Base-by-base conservation (phyloP, 768 basidiomycete genomes). In the Hortiboletus campestris region DNA sequence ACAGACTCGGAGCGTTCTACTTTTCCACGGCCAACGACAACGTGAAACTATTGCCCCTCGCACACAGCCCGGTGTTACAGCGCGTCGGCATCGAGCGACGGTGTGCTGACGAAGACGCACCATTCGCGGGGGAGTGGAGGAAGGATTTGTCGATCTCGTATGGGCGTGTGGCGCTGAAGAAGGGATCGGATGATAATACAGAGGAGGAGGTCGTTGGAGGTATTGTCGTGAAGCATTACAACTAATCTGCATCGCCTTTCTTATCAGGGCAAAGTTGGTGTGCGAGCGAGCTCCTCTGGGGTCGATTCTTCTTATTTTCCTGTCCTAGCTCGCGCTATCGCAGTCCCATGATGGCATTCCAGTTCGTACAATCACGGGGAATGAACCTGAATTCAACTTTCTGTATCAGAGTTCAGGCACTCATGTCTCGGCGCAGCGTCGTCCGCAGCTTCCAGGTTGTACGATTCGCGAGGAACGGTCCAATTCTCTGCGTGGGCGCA, bases 131-230 rank as follows among this genome's bases (percentile, higher is more conserved):
- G 50, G 72, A 61, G 35, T 86, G 81, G 80, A 69, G 82, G 43
- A 78, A 73, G 57, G 80, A 68, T 9, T 64, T 83, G 53, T 80
- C 78, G 8, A 67, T 67, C 11, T 77, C 80, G 2, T 86, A 83
- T 62, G 84, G 83, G 1, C 72, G 76, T 46, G 75, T 66, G 0
- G 68, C 75, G 17, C 64, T 84, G 41, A 75, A 72, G 55, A 69
- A 69, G 28, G 67, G 73, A 12, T 66, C 56, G 20, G 76, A 76
- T 38, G 70, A 75, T 1, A 74, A 73, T 7, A 77, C 80, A 0
- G 82, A 86, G 57, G 81, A 82, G 60, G 82, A 85, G 62, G 56
- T 80, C 34, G 72, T 85, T 22, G 76, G 74, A 28, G 83, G 83
- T 0, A 74, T 84, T 2, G 58, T 82, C 8, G 81, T 84, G 4